Conservation (phyloP, 306 rosid species). For the Castanopsis chinensis region DNA sequence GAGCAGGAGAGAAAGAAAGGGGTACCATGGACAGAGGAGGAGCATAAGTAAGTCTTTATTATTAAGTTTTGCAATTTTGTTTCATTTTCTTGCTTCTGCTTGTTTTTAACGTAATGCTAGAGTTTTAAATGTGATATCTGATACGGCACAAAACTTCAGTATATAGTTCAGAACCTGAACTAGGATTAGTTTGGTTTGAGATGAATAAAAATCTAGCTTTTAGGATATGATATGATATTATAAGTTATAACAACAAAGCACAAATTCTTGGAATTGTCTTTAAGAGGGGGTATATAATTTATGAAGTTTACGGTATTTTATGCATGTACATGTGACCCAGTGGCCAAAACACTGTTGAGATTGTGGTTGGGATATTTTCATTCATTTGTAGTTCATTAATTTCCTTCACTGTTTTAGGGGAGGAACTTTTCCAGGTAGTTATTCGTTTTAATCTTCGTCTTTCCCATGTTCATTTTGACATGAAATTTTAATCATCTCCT, state of each 20-base stretch:
- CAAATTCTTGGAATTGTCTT: no score
- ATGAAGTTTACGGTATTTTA: no score
- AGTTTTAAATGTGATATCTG: not conserved
- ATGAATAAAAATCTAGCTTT: no score
- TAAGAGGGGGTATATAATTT: no score
- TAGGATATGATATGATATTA: no score
- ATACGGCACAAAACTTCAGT: not conserved
- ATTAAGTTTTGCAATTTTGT: not conserved
- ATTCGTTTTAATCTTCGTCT: not conserved
- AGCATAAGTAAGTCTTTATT: slow-evolving; percentile 62
- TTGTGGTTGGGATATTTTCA: slow-evolving; percentile 1
- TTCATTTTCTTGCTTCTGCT: slow-evolving; percentile 5
- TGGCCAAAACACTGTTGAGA: slow-evolving; percentile 7
- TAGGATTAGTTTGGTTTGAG: not conserved
- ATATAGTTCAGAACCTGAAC: not conserved
- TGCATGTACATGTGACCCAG: not conserved
- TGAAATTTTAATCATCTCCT: not conserved
- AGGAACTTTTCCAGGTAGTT: slow-evolving; percentile 1
- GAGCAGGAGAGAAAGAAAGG: slow-evolving; percentile 92
- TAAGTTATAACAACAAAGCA: no score
- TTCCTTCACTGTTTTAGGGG: not conserved
- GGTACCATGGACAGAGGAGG: slow-evolving; percentile 95
- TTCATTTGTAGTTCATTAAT: not conserved
- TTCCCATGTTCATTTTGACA: not conserved
- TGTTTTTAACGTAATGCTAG: not conserved